Base-by-base conservation (phyloP, 441 rosid genomes). In the Manihot esculenta region DNA sequence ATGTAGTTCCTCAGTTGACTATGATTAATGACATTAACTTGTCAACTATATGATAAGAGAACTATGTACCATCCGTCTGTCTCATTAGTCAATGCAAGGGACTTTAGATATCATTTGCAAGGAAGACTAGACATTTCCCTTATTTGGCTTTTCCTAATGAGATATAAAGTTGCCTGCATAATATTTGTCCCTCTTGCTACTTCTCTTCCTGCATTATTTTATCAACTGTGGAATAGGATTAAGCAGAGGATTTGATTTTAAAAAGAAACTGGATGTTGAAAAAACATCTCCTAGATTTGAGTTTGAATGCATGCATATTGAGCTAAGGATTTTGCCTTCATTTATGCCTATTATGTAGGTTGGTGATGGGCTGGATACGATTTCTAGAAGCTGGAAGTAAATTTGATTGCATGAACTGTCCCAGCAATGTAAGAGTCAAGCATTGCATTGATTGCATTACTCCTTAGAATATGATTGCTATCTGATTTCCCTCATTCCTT, bases 361-460 rank as follows among this genome's bases (percentile, higher is more conserved):
- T 91, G 90, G 89, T 94, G 78, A 94, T 91, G 96, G 98, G 97
- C 21, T 88, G 97, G 95, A 78, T 94, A 68, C 87, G 86, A 51
- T 94, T 91, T 80, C 44, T 71, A 6, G 97, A 91, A 83, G 88
- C 86, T 70, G 97, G 79, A 74, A 84, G 83, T 76, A 89, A 81
- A 74, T 87, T 85, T 70, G 91, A 90, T 81, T 94, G 97, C 82
- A 80, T 90, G 74, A 84, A 76, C 73, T 79, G 79, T 72, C 88
- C 86, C 17, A 81, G 84, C 76, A 85, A 75, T 70, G 97, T 91
- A 83, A 82, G 95, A 76, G 21, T 76, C 90, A 82, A 75, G n/a
- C 38, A 60, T 61, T 48, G 62, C 48, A 50, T 64, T 26, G 24
- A 21, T 49, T 57, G 60, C 53, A 45, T 58, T 72, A 44, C 21